Conservation (phyloP, 2,329 filamentous ascomycete species). For the Trichoderma oligosporum region DNA sequence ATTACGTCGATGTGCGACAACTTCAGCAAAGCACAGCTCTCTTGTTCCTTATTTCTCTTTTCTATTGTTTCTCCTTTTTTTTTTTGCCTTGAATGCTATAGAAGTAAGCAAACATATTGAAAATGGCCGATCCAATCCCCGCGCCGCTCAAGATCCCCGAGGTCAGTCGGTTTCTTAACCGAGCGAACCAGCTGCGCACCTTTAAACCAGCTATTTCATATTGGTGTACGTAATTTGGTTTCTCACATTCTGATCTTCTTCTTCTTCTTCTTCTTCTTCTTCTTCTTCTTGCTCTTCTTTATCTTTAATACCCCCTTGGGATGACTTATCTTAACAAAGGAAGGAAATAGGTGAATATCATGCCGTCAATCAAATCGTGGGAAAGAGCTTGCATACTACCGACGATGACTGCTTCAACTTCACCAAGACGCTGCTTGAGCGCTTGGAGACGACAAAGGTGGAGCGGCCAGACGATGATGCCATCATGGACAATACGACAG, state of each 20-base stretch:
- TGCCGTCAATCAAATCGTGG: conserved; percentile 87
- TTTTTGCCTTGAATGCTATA: background rate
- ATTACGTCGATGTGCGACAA: conserved; percentile 2
- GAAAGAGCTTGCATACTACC: conserved; percentile 70
- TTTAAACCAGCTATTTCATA: conserved; percentile 87
- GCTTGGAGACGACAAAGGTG: conserved; percentile 62
- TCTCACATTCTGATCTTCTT: too few species aligned
- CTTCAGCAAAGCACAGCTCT: background rate
- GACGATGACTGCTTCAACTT: conserved; percentile 77
- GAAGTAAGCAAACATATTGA: background rate
- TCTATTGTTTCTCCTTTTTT: background rate
- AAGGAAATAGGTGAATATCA: conserved; percentile 72
- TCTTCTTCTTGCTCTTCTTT: background rate
- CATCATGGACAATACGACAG: conserved; percentile 77
- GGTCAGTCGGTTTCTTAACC: conserved; percentile 76
- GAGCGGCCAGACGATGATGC: conserved; percentile 75
- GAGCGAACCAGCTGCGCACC: conserved; percentile 78
- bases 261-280: background rate
- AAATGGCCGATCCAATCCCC: conserved; percentile 61
- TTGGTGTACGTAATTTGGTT: conserved; percentile 81
- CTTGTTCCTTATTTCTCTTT: background rate
- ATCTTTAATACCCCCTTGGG: background rate
- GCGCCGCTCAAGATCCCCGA: conserved; percentile 68
- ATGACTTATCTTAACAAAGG: background rate
- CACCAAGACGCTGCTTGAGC: conserved; percentile 83